Evolutionary conservation across 139 green algal species (phyloP), one percentile per base, ranked within the genome.

Genomic region (Deuterostichococcus epilithicus): DNA sequence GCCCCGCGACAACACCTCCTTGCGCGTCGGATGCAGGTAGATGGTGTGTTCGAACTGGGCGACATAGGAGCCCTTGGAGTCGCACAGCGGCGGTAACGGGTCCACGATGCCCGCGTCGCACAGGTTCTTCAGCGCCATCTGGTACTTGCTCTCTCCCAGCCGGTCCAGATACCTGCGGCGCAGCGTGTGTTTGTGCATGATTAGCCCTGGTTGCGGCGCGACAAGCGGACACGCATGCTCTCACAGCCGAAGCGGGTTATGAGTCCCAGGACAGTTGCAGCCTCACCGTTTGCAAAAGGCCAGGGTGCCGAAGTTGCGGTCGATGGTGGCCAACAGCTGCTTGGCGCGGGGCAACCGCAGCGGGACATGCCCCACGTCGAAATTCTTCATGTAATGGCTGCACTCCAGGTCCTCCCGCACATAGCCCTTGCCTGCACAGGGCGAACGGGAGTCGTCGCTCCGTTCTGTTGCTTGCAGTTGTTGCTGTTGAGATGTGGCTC

Each of bases 311-410:
- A 99, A 99, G 88, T 99, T 94, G 25, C 81, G 72, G 78, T 99
- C 93, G 73, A 99, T 99, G 39, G 89, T 95, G 34, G 78, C 86
- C 71, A 99, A 88, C 78, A 99, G 91, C 86, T 94, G 81, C 88
- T 97, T 97, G 42, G 95, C 94, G 32, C 91, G 86, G 0, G 95
- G 94, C 83, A 99, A 85, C n/a, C 95, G 93, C 75, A 95, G 85
- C 34, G 94, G 93, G 71, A 97, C 90, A 77, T 96, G 88, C 4
- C 92, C 93, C 33, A 90, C 90, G 36, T 96, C 87, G 81, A 95
- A 97, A 83, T 97, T 95, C 90, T 98, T 98, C 94, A 98, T 98
- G 90, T 99, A 99, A 87, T 99, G 96, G 74, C 78, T 92, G 87
- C 91, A 96, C 88, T 99, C 96, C 71, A 99, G 86, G 85, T 99